Evolutionary conservation across 257 asterid species (phyloP).

Genomic region (Capsicum rhomboideum): DNA sequence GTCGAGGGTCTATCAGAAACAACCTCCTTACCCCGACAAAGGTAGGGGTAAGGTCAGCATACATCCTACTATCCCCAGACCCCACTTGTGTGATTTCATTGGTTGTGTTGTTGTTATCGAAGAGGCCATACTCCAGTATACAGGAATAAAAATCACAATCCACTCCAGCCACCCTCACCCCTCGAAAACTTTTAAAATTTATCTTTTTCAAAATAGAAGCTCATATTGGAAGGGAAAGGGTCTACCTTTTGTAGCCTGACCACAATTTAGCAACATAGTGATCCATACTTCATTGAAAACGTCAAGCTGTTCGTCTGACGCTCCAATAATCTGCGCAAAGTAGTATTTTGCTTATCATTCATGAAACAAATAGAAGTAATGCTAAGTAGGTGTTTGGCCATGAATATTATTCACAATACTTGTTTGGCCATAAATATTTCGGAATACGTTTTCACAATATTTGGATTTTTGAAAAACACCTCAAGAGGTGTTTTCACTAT

Average conservation of each 20-base stretch:
- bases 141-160: background rate
- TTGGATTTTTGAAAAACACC: no score
- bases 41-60: background rate
- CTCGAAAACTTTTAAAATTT: background rate
- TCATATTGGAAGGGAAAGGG: background rate
- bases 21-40: background rate
- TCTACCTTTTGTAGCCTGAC: constrained; percentile 50
- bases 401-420: no score
- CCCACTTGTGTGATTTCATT: background rate
- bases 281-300: constrained; percentile 72
- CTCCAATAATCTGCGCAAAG: constrained; percentile 68
- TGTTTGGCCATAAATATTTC: no score
- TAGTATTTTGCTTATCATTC: background rate
- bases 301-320: constrained; percentile 92
- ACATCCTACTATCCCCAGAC: background rate
- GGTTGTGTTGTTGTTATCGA: background rate
- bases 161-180: background rate
- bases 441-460: no score
- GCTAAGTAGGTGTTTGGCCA: no score
- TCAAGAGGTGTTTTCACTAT: no score
- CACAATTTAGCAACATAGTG: constrained; percentile 44
- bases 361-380: background rate
- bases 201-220: background rate
- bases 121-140: background rate
- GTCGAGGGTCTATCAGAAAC: background rate